phyloP scores from a whole-genome alignment of 2,329 filamentous ascomycete genomes.

The Penicillium brevicompactum region DNA sequence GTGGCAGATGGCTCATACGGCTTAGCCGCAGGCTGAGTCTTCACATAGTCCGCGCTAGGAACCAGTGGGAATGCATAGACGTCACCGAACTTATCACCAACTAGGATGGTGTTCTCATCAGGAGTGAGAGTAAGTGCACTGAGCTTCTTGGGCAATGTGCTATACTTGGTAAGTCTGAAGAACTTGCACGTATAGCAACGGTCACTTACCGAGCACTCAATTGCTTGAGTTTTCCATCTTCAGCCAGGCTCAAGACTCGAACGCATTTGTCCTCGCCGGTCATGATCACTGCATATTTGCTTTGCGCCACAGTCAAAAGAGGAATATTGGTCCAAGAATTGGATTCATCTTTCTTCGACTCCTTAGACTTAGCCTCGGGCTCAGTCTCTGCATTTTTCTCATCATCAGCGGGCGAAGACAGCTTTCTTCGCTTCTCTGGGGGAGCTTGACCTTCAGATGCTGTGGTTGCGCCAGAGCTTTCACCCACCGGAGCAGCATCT shows the following conservation, averaged over 20 bases:
- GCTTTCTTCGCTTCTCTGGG: constrained; percentile 49
- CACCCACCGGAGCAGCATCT: constrained; percentile 31
- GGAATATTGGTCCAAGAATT: constrained; percentile 63
- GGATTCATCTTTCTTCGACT: constrained; percentile 22
- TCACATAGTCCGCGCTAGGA: constrained; percentile 39
- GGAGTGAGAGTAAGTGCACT: constrained; percentile 72
- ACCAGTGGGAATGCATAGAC: constrained; percentile 85
- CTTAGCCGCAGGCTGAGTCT: constrained; percentile 29
- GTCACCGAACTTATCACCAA: constrained; percentile 95
- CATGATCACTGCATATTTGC: constrained; percentile 71
- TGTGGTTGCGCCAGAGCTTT: constrained; percentile 21
- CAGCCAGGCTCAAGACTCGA: constrained; percentile 73
- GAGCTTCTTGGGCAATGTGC: constrained; percentile 85
- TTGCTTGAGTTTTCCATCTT: constrained; percentile 63
- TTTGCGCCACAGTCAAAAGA: constrained; percentile 62
- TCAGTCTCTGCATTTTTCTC: constrained; percentile 12
- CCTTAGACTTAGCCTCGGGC: constrained; percentile 5
- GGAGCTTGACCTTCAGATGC: constrained; percentile 35
- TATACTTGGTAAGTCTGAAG: constrained; percentile 38
- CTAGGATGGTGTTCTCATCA: constrained; percentile 72
- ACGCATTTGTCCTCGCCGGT: constrained; percentile 92
- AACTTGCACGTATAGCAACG: background rate
- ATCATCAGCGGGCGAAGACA: constrained; percentile 33
- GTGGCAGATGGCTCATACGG: constrained; percentile 57
- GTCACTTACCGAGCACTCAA: constrained; percentile 69